Conservation (phyloP, 2,329 filamentous ascomycete species). For the Cephalotrichum gorgonifer region DNA sequence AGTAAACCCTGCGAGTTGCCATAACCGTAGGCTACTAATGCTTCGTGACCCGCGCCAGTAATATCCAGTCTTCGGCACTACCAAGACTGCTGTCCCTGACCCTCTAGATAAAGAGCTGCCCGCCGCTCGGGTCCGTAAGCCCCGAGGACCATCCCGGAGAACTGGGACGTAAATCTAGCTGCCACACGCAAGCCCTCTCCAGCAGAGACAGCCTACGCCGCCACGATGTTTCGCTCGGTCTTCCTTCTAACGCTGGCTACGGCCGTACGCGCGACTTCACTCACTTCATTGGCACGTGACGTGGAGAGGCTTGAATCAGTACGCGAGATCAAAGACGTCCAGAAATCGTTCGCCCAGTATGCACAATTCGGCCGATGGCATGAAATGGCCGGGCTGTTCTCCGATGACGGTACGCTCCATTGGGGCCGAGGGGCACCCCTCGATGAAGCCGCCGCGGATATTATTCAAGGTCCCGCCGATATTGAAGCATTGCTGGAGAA, state of each 20-base stretch:
- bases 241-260: neutral
- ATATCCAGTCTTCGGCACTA: too few species aligned
- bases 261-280: neutral
- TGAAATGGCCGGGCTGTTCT: conserved; percentile 1
- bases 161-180: too few species aligned
- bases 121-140: too few species aligned
- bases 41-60: too few species aligned
- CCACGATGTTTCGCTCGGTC: neutral
- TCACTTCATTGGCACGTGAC: neutral
- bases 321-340: conserved; percentile 2
- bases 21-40: too few species aligned
- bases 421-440: neutral
- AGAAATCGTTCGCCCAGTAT: conserved; percentile 1
- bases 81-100: too few species aligned
- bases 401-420: neutral
- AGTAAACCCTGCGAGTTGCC: too few species aligned
- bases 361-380: conserved; percentile 2
- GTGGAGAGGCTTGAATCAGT: conserved; percentile 1
- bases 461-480: neutral
- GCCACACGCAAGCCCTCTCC: too few species aligned
- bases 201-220: too few species aligned
- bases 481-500: neutral
- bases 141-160: too few species aligned
- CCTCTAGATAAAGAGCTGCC: too few species aligned
- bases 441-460: neutral